These are phyloP conservation scores for Colletotrichum liriopes DNA, from an alignment of 2,329 filamentous ascomycete species.

Conservation along the genomic window DNA sequence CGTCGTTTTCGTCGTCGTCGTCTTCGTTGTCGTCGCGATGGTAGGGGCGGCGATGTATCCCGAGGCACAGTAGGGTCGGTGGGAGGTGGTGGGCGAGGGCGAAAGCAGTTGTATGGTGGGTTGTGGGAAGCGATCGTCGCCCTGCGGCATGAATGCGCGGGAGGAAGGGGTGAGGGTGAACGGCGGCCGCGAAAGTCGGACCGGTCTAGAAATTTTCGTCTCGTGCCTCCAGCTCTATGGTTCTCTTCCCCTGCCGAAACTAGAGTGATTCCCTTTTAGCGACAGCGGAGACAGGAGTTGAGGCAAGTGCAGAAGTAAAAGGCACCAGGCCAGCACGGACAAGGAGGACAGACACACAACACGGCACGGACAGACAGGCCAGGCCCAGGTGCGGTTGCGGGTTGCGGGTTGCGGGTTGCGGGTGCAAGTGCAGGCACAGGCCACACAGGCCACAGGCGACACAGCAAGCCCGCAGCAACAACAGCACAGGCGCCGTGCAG, in stretches of 20 bases:
- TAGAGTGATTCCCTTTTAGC: slow-evolving; percentile 39
- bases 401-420: neutral
- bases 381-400: neutral
- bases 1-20: neutral
- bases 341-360: slow-evolving; percentile 7
- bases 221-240: slow-evolving; percentile 35
- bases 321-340: slow-evolving; percentile 29
- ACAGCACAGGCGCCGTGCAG: neutral
- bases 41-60: slow-evolving; percentile 16
- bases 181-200: slow-evolving; percentile 34
- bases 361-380: neutral
- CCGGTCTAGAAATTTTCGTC: slow-evolving; percentile 37
- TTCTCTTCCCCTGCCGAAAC: slow-evolving; percentile 43
- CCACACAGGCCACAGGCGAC: neutral
- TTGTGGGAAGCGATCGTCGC: slow-evolving; percentile 40
- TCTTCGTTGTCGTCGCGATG: slow-evolving; percentile 17
- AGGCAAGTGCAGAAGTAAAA: slow-evolving; percentile 24
- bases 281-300: slow-evolving; percentile 34
- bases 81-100: slow-evolving; percentile 26
- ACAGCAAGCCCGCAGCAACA: neutral
- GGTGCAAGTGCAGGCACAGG: neutral
- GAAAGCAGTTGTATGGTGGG: slow-evolving; percentile 30
- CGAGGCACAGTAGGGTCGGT: slow-evolving; percentile 24
- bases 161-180: slow-evolving; percentile 22
- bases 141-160: slow-evolving; percentile 45